Conservation (phyloP, 1,284 basidiomycete genomes). For the Boletellus deceptivus region DNA sequence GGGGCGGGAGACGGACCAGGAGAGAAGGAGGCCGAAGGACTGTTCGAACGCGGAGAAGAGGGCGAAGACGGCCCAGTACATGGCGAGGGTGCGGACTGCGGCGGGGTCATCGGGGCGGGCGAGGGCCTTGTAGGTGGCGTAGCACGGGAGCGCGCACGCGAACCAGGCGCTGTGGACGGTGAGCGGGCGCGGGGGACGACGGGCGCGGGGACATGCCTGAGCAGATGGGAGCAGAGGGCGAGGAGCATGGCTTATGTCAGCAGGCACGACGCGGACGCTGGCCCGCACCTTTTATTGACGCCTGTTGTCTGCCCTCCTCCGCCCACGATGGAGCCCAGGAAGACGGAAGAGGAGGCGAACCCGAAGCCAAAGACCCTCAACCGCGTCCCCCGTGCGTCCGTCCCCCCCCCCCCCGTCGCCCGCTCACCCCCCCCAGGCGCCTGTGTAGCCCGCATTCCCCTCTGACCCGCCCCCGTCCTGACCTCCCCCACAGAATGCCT, state of each 20-base stretch:
- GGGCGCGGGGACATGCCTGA: constrained; percentile 27
- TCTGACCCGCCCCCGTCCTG: background rate
- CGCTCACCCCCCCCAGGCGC: constrained; percentile 50
- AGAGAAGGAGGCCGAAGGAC: constrained; percentile 63
- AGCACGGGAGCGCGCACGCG: constrained; percentile 61
- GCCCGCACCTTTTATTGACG: constrained; percentile 2
- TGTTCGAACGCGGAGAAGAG: constrained; percentile 68
- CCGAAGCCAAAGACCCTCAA: constrained; percentile 72
- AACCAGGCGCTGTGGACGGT: constrained; percentile 57
- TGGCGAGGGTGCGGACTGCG: constrained; percentile 37
- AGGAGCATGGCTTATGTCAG: constrained; percentile 40
- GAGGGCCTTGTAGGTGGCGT: constrained; percentile 65
- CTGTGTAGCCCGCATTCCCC: constrained; percentile 50
- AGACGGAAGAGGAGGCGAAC: constrained; percentile 59
- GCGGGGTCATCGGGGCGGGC: constrained; percentile 46
- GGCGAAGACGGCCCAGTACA: constrained; percentile 50
- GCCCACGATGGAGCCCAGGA: constrained; percentile 1
- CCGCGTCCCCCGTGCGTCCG: constrained; percentile 71
- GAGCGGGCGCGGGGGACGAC: background rate
- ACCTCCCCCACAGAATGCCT: constrained; percentile 60
- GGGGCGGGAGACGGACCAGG: constrained; percentile 51
- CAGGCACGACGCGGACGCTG: background rate
- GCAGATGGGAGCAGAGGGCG: constrained; percentile 46
- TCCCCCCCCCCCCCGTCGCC: constrained; percentile 15
- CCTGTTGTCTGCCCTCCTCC: background rate